Conservation (phyloP, 192 early-diverging fungal species). For the Dissophora ornata region DNA sequence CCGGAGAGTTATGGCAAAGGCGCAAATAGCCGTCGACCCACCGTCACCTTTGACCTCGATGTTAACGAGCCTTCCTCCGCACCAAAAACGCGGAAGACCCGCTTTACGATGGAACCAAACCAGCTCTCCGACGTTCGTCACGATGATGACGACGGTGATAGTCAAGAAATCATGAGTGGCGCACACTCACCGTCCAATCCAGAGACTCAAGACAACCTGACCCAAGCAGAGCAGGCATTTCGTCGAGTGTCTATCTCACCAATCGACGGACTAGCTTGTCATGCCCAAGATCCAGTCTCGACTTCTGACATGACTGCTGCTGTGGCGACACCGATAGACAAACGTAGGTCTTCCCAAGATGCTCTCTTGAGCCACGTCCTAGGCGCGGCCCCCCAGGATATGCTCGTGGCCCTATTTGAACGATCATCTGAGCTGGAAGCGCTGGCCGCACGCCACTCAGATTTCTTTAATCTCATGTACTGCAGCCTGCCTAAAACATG, state of each 20-base stretch:
- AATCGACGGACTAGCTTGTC: not conserved
- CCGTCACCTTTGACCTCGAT: constrained; percentile 40
- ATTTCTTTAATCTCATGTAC: constrained; percentile 34
- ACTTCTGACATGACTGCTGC: not conserved
- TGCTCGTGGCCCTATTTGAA: constrained; percentile 42
- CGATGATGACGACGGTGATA: constrained; percentile 15
- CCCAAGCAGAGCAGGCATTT: constrained; percentile 11
- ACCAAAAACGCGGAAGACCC: not conserved
- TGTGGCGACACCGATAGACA: not conserved
- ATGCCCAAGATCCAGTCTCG: too few species aligned
- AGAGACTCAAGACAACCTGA: not conserved
- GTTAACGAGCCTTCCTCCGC: not conserved
- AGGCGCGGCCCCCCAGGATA: constrained; percentile 24
- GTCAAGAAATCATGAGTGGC: not conserved
- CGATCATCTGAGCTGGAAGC: constrained; percentile 37
- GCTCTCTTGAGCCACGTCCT: constrained; percentile 18
- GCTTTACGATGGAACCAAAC: not conserved
- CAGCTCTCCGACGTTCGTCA: not conserved
- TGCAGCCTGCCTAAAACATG: constrained; percentile 8
- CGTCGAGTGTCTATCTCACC: constrained; percentile 35
- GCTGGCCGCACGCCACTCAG: constrained; percentile 44
- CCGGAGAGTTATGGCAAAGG: constrained; percentile 14
- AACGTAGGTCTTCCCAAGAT: constrained; percentile 23
- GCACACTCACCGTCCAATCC: not conserved
- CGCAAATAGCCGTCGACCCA: constrained; percentile 26